Base-by-base conservation (phyloP, 495 filamentous ascomycete species). In the Xylaria acuta region DNA sequence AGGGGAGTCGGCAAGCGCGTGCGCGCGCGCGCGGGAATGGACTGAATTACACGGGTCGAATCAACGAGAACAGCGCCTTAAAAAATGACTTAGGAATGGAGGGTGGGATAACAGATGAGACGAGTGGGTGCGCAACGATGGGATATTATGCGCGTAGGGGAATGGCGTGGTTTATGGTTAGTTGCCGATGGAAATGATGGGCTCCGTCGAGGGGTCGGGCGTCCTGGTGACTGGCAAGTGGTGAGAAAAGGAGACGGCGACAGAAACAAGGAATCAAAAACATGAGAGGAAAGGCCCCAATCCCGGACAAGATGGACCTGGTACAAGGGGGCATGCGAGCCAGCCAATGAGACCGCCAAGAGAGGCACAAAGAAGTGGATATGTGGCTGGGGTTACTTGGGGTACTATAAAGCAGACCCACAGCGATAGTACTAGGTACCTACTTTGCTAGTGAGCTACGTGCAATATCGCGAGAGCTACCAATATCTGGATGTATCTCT, bases 161-260 rank as follows among this genome's bases (percentile, higher is more conserved):
- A 59, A 59, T n/a, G 64, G 64, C 27, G 32, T 54, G 36, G 53
- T 32, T 34, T 69, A 36, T 67, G 43, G 36, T 34, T 53, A 40
- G 25, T 53, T n/a, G 41, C 30, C 45, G 56, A 62, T 70, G 58
- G 68, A 63, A 53, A 51, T 53, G n/a, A 67, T 32, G 49, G 32
- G 22, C 9, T 56, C 8, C 43, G 27, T 62, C 54, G 67, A 49
- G 54, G 53, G 58, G 58, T 60, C 49, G 49, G 65, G 65, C 65
- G 65, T 34, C 38, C 27, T 34, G 53, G 27, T 58, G 67, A 69
- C 30, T 53, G 68, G n/a, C 32, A 32, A 41, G 58, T 63, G 68
- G 68, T 70, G 58, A 70, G 68, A 70, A 70, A 62, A 62, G 67
- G 41, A 58, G 67, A 45, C 41, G 56, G 56, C 56, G 49, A 22